Evolutionary conservation across 768 basidiomycete species (phyloP), one percentile per base, ranked within the genome.

Genomic region (Mycena venus): DNA sequence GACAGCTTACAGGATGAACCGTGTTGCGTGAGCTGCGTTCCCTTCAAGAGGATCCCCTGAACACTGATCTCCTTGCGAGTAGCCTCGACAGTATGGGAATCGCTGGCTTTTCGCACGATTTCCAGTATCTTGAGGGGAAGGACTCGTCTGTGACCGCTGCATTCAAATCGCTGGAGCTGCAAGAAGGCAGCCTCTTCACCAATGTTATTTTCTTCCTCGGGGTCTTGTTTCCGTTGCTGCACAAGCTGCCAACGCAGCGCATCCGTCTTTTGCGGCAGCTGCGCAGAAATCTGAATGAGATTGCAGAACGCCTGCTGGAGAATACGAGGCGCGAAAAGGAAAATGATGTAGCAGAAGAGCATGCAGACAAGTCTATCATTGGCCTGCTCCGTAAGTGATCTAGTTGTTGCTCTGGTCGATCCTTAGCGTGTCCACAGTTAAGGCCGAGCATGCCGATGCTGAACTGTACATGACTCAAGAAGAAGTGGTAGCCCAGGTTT

Each of bases 61-160:
- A 56, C n/a, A n/a, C 29, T 53, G 25, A 85, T 34, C 23, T 59
- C 58, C 25, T 25, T 17, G 34, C 14, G 7, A 82, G 21, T 34
- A 71, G 61, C 19, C 70, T 73, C 14, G 72, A 73, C 80, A 81
- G 62, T 27, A 82, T 87, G 59, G 86, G 87, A 15, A 83, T 86
- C 51, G 85, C 86, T 12, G 84, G 86, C 2, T 86, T 88, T 77
- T 84, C 86, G 17, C 85, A 88, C 76, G 82, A 87, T 72, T 88
- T 88, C 61, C 81, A 81, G 12, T 80, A 85, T 0, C 79, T 88
- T n/a, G 83, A 83, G 0, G 86, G 85, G 21, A 47, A 76, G 40
- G 4, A 62, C 36, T 76, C 75, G 4, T 31, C 68, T 2, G 75
- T 76, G 25, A 71, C 75, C 8, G n/a, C 29, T 10, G 75, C 69